Evolutionary conservation across 2,329 filamentous ascomycete genomes (phyloP).

Genomic region (Fusarium cyanostomum): DNA sequence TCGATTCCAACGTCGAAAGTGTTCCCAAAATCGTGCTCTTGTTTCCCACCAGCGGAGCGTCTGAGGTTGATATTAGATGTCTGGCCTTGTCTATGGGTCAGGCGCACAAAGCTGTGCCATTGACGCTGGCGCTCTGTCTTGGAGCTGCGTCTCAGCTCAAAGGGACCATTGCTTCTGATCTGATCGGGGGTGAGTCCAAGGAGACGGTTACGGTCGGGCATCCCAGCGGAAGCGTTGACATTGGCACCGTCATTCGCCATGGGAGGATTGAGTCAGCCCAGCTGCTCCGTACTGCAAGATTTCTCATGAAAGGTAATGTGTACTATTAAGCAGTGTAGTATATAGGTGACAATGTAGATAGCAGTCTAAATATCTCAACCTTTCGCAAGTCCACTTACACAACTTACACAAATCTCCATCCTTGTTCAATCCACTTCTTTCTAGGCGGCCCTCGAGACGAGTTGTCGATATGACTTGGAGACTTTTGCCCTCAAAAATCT

Average conservation of each 20-base stretch:
- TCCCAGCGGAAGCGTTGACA: slow-evolving; percentile 57
- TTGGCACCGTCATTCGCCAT: slow-evolving; percentile 53
- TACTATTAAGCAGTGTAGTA: slow-evolving; percentile 48
- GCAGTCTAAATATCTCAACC: not conserved
- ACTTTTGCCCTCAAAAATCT: too few species aligned
- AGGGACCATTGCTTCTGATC: slow-evolving; percentile 53
- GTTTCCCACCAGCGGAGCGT: slow-evolving; percentile 48
- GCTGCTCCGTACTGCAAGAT: slow-evolving; percentile 57
- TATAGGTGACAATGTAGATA: not conserved
- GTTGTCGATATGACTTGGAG: too few species aligned
- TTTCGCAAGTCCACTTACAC: too few species aligned
- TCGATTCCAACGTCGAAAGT: slow-evolving; percentile 57
- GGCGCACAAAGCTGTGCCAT: slow-evolving; percentile 64
- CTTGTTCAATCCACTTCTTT: too few species aligned
- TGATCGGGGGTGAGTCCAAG: slow-evolving; percentile 37
- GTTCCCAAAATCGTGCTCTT: slow-evolving; percentile 70
- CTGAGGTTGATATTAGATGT: slow-evolving; percentile 54
- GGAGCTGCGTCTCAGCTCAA: slow-evolving; percentile 59
- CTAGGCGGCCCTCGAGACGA: too few species aligned
- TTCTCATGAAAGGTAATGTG: slow-evolving; percentile 61
- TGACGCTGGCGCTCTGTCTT: slow-evolving; percentile 63
- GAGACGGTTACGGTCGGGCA: slow-evolving; percentile 55
- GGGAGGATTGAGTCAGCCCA: slow-evolving; percentile 56
- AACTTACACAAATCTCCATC: too few species aligned
- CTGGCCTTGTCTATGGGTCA: slow-evolving; percentile 64